These are phyloP conservation scores for Physaria fendleri DNA, from an alignment of 345 rosid species.

Conservation along the genomic window DNA sequence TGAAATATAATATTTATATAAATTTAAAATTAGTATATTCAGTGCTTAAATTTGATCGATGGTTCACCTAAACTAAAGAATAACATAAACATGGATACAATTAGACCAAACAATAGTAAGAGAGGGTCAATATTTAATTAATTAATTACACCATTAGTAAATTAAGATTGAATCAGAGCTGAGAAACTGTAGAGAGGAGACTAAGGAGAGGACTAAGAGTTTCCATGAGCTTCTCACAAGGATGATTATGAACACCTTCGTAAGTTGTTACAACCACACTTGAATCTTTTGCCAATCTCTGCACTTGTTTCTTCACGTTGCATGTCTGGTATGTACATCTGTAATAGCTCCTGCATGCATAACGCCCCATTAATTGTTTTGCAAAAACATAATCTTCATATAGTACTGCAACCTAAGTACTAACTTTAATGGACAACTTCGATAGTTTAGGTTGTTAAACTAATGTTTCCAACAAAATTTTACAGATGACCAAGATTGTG, in stretches of 20 bases:
- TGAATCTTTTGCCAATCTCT: conserved; percentile 69
- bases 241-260: conserved; percentile 82
- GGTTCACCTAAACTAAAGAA: background rate
- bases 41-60: background rate
- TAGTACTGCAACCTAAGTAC: conserved; percentile 3
- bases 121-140: conserved; percentile 13
- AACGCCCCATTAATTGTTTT: background rate
- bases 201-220: conserved; percentile 81
- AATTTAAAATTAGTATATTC: background rate
- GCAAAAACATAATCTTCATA: too few relatives aligned
- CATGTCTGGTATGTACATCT: conserved; percentile 94
- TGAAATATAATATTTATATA: background rate
- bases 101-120: background rate
- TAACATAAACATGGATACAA: background rate
- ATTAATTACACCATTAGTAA: conserved; percentile 2
- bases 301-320: conserved; percentile 93
- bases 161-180: conserved; percentile 13
- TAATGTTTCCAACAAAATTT: conserved; percentile 12
- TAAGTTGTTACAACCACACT: conserved; percentile 77
- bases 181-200: conserved; percentile 54
- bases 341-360: conserved; percentile 79
- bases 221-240: conserved; percentile 90
- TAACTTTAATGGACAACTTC: conserved; percentile 2
- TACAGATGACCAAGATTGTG: conserved; percentile 8
- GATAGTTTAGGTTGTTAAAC: conserved; percentile 26